Evolutionary conservation across 2,329 filamentous ascomycete species (phyloP).

Genomic region (Epichloe aotearoae): DNA sequence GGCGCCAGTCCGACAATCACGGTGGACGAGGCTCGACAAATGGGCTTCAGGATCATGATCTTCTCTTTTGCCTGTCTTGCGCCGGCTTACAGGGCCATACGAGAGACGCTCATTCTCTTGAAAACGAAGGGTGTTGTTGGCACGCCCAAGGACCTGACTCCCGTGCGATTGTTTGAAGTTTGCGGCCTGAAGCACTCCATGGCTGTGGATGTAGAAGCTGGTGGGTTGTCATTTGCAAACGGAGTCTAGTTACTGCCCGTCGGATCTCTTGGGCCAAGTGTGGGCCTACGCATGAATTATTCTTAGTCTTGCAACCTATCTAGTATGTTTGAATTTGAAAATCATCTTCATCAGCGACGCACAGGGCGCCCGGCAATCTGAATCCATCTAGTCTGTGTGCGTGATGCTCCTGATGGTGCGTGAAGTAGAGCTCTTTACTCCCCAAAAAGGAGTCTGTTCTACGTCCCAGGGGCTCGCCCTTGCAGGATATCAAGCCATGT

Average conservation of each 20-base stretch:
- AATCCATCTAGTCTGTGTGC: no score
- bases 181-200: conserved; percentile 38
- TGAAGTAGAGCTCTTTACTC: no score
- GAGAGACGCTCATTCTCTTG: conserved; percentile 24
- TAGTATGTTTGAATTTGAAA: no score
- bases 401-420: no score
- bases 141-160: conserved; percentile 29
- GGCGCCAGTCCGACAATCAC: conserved; percentile 42
- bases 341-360: no score
- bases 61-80: conserved; percentile 26
- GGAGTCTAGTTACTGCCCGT: not conserved
- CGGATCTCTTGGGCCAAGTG: not conserved
- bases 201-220: conserved; percentile 28
- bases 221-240: conserved; percentile 7
- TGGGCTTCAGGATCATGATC: conserved; percentile 48
- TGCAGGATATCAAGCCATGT: no score
- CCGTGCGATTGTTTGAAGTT: conserved; percentile 35
- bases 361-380: no score
- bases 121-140: conserved; percentile 25
- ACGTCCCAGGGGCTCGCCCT: no score
- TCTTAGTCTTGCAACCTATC: no score
- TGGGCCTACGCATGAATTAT: not conserved
- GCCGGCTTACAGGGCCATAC: conserved; percentile 31
- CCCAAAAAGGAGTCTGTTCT: no score
- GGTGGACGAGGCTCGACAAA: conserved; percentile 36